These are phyloP conservation scores for Cutaneotrichosporon sp. DNA, from an alignment of 1,284 basidiomycete species.

Conservation along the genomic window DNA sequence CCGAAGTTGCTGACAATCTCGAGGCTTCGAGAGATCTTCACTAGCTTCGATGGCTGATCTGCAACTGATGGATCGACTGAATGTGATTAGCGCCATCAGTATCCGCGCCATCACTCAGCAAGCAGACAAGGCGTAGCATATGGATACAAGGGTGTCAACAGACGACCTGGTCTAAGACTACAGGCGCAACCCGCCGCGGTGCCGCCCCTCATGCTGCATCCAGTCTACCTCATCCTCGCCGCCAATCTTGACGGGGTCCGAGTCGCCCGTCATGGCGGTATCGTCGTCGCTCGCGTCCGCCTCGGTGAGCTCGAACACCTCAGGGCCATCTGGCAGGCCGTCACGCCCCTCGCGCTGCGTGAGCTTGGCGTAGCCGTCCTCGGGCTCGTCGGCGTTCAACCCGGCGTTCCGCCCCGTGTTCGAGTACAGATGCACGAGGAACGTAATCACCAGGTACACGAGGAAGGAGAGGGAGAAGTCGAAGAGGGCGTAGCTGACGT, in stretches of 20 bases:
- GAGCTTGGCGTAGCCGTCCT: slow-evolving; percentile 40
- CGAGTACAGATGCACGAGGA: slow-evolving; percentile 62
- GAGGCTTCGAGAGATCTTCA: too few species aligned
- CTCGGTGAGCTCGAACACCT: slow-evolving; percentile 48
- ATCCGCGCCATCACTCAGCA: too few species aligned
- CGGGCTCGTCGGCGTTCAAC: slow-evolving; percentile 11
- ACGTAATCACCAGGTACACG: slow-evolving; percentile 69
- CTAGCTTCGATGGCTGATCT: too few species aligned
- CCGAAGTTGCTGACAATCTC: too few species aligned
- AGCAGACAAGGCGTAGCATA: not conserved
- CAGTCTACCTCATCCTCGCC: slow-evolving; percentile 30
- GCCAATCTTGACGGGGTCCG: slow-evolving; percentile 42
- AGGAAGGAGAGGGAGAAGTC: slow-evolving; percentile 73
- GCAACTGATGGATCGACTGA: too few species aligned
- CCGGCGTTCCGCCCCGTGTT: slow-evolving; percentile 64
- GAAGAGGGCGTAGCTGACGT: slow-evolving; percentile 68
- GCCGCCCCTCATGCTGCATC: slow-evolving; percentile 8
- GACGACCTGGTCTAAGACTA: not conserved
- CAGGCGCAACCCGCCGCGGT: not conserved
- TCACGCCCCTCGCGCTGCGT: slow-evolving; percentile 14
- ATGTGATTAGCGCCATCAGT: not conserved
- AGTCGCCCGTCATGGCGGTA: slow-evolving; percentile 25
- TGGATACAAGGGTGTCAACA: not conserved
- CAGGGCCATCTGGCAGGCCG: slow-evolving; percentile 34
- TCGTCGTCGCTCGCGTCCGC: slow-evolving; percentile 26